Evolutionary conservation across 108 stramenopile genomes (phyloP), one percentile per base, ranked within the genome.

Genomic region (Thalassiosira profunda): DNA sequence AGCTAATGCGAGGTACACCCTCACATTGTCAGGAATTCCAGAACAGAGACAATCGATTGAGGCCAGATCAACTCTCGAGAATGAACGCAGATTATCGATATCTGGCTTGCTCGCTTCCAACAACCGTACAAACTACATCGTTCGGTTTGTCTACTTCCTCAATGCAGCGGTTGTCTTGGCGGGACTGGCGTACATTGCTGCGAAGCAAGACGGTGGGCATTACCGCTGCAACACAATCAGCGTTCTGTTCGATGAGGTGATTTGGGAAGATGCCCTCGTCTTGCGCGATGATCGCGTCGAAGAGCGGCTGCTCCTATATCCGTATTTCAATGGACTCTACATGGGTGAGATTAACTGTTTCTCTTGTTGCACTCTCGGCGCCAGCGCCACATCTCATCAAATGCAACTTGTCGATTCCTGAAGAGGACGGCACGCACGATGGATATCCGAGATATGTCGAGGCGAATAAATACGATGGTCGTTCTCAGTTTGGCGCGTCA

Each of bases 301-400:
- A 14, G 26, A 36, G 18, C 29, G 26, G n/a, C 42, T 67, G 17
- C 40, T 67, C 2, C 28, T 67, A 1, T 67, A 67, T 24, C 42
- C 66, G 20, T 59, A 70, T 15, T 72, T 72, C 25, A 62, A 61
- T 35, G 70, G 70, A 1, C 54, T 72, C 11, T 72, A 72, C 15
- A n/a, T n/a, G n/a, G n/a, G n/a, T n/a, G n/a, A n/a, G n/a, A n/a
- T n/a, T n/a, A n/a, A n/a, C n/a, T n/a, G n/a, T n/a, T n/a, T n/a
- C n/a, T n/a, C n/a, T n/a, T n/a, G n/a, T n/a, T n/a, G n/a, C n/a
- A n/a, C n/a, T n/a, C n/a, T n/a, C n/a, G n/a, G n/a, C n/a, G n/a
- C n/a, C n/a, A n/a, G n/a, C n/a, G n/a, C n/a, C n/a, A n/a, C n/a
- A n/a, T n/a, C n/a, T n/a, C n/a, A n/a, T n/a, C n/a, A n/a, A n/a